A percentile compares a stretch with the other conserved stretches of the same genome.
phyloP scores from a whole-genome alignment of 306 rosid genomes.

The Quercus aquifolioides region DNA sequence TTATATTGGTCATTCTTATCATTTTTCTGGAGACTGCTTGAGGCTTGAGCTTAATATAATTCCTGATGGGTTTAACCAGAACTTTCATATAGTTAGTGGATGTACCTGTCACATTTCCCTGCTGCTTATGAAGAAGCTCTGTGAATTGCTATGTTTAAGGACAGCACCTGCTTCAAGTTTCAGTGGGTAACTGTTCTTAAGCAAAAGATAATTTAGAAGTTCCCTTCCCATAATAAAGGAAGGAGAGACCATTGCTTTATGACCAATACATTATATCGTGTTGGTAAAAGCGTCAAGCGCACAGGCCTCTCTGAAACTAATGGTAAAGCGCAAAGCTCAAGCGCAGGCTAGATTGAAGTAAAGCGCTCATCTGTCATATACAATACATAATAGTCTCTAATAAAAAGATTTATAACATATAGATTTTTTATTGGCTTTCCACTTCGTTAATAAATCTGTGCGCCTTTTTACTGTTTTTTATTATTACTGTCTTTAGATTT shows the following conservation, averaged over 20 bases:
- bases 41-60: background rate
- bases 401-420: too few relatives aligned
- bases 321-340: too few relatives aligned
- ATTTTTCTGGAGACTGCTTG: background rate
- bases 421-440: too few relatives aligned
- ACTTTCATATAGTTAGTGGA: background rate
- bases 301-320: too few relatives aligned
- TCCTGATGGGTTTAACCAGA: background rate
- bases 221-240: background rate
- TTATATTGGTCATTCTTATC: background rate
- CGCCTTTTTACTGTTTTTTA: too few relatives aligned
- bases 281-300: background rate
- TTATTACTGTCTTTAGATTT: too few relatives aligned
- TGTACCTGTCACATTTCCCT: background rate
- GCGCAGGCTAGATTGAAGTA: too few relatives aligned
- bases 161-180: background rate
- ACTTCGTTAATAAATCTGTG: too few relatives aligned
- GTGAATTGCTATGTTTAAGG: background rate
- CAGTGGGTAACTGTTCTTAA: background rate
- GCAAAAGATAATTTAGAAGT: background rate
- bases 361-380: too few relatives aligned
- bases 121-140: background rate
- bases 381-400: too few relatives aligned
- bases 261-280: too few relatives aligned
- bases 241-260: background rate